Evolutionary conservation across 2,329 filamentous ascomycete genomes (phyloP), one percentile per base, ranked within the genome.

Genomic region (Aspergillus arachidicola): DNA sequence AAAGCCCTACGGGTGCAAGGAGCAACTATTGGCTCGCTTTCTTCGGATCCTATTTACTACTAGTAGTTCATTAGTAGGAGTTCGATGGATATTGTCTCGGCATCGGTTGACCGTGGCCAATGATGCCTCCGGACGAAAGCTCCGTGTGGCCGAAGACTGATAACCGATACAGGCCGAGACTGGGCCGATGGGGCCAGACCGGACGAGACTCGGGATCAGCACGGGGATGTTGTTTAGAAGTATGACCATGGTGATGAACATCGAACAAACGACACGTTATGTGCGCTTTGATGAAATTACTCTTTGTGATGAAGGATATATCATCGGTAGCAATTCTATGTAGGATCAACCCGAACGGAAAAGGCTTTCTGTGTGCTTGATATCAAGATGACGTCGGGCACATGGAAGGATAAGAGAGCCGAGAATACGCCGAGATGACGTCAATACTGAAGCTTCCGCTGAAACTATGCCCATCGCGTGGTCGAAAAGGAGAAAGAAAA

Each of bases 141-240:
- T 77, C 75, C 75, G 73, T 76, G 73, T 71, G 72, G 70, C 75
- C 75, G 75, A 76, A 60, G 45, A 28, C 19, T 36, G 57, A 32
- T 75, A 76, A 58, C 75, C 75, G 75, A 77, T 69, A 74, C 72
- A 68, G 64, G 61, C 72, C 73, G 75, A 75, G 69, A 75, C 69
- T 70, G 58, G 58, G 56, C 68, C 66, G 68, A 62, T 43, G 53
- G 66, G 38, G 32, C n/a, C 23, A 48, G 53, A 62, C 58, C 62
- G 67, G 66, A 53, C 23, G 30, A 63, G 54, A 23, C 60, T 69
- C 67, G 67, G 67, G 51, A 53, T 58, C 53, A 14, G 43, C 55
- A 30, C 23, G 48, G 26, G 32, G 51, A 26, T 38, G 34, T 55
- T 14, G 28, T 9, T 9, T n/a, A 28, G 26, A 28, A 7, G 21